phyloP scores from a whole-genome alignment of 306 rosid species.

The Macrotyloma uniflorum region DNA sequence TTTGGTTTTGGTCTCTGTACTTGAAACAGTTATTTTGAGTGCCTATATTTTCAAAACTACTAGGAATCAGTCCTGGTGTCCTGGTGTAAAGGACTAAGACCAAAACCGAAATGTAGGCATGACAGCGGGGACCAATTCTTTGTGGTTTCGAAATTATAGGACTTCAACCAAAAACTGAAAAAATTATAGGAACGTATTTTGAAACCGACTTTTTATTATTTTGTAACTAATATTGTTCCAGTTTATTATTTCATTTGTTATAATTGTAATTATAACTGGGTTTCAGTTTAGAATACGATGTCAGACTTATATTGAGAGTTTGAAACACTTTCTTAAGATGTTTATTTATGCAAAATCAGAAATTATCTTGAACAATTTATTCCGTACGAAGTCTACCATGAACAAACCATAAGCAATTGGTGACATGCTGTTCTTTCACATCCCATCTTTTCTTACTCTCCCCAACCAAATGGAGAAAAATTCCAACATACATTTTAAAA shows the following conservation, averaged over 20 bases:
- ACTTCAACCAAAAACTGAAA: background rate
- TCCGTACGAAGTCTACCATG: background rate
- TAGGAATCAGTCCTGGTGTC: background rate
- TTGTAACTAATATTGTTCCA: background rate
- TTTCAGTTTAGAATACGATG: background rate
- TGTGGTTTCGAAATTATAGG: background rate
- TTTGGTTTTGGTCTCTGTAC: background rate
- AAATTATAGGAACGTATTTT: background rate
- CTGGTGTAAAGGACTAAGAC: background rate
- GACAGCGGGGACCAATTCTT: background rate
- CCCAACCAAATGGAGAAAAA: background rate
- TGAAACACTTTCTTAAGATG: background rate
- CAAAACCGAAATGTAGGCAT: background rate
- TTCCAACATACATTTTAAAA: background rate
- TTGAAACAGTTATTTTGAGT: background rate
- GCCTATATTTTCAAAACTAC: background rate
- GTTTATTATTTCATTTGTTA: background rate
- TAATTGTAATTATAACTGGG: background rate
- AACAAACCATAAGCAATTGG: background rate
- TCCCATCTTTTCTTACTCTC: constrained; percentile 1
- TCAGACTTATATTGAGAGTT: background rate
- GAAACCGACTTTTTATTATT: background rate
- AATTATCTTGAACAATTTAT: background rate
- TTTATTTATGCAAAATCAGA: background rate
- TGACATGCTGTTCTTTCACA: background rate